Evolutionary conservation across 139 green algal genomes (phyloP).

Genomic region (Tetradesmus lagerheimii): DNA sequence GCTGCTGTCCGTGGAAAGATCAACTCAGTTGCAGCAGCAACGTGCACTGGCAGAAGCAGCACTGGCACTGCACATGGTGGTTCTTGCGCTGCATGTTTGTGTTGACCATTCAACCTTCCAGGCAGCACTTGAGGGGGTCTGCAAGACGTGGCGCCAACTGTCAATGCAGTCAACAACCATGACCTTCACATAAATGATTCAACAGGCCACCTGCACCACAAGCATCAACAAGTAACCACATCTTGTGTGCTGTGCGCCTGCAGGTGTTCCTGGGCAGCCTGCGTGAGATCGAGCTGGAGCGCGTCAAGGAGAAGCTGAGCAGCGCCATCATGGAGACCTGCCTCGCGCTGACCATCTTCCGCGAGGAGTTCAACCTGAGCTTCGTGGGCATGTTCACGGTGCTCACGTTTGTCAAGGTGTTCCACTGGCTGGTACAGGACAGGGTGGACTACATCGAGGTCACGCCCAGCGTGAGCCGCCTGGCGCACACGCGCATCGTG

Average conservation of each 20-base stretch:
- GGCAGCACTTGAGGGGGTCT: no score
- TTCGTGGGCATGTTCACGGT: slow-evolving; percentile 95
- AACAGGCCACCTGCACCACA: no score
- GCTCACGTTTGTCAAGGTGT: slow-evolving; percentile 95
- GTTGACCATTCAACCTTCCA: no score
- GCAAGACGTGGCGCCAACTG: no score
- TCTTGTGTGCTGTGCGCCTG: background rate
- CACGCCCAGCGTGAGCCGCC: slow-evolving; percentile 82
- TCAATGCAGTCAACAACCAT: no score
- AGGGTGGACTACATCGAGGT: slow-evolving; percentile 95
- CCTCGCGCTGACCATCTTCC: slow-evolving; percentile 98
- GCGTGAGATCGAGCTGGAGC: slow-evolving; percentile 94
- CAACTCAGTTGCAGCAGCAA: background rate
- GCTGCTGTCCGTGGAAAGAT: no score
- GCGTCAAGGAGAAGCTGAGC: slow-evolving; percentile 88
- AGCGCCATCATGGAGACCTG: slow-evolving; percentile 96
- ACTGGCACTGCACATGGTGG: background rate
- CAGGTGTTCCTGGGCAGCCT: slow-evolving; percentile 95
- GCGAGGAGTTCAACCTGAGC: slow-evolving; percentile 83
- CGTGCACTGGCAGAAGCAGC: background rate
- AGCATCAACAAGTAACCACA: no score
- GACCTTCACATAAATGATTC: no score
- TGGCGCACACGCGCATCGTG: slow-evolving; percentile 85
- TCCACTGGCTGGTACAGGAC: slow-evolving; percentile 96
- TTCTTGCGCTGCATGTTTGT: background rate